Base-by-base conservation (phyloP, 1,139 yeast genomes). In the Kodamaea derodonti region DNA sequence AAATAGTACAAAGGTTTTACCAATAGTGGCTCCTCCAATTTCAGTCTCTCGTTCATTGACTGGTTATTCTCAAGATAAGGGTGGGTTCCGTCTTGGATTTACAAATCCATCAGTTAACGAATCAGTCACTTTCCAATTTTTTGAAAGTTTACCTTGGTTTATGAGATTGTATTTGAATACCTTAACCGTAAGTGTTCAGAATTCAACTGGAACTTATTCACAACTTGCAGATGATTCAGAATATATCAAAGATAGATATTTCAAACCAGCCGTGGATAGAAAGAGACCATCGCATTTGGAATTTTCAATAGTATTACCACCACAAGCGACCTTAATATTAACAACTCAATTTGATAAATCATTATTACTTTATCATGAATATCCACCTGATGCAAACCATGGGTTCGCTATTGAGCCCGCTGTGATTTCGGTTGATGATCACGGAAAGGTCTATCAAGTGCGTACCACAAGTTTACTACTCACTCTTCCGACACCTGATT, bases 381-480 rank as follows among this genome's bases (percentile, higher is more conserved):
- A 94, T 51, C 98, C 98, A 10, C 98, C 99, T 1, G 99, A 94
- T 66, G 98, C 99, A 2, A 94, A 94, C 56, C 97, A 92, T 48
- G 99, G 99, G 0, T 94, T 92, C 58, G 92, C 92, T 38, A 79
- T 94, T 27, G 95, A 92, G 28, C 95, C 97, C 0, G 95, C 92
- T 3, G 84, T 87, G 5, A 67, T 88, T 9, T 73, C 84, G 1
- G 75, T 84, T 0, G 42, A 73, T 4, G 38, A 43, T 4, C 46
- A 51, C 5, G 62, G 64, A 3, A 42, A 57, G 1, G 41, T 42
- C 25, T 86, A 85, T 47, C 74, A 78, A 33, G 56, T 82, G 41
- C 72, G 98, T 51, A 87, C 97, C 0, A 80, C 97, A 1, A 84
- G 97, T 29, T 71, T 90, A 35, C 65, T 94, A 38, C 68, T 94